These are phyloP conservation scores for Hypsizygus ulmarius DNA, from an alignment of 1,284 basidiomycete species.

Conservation along the genomic window DNA sequence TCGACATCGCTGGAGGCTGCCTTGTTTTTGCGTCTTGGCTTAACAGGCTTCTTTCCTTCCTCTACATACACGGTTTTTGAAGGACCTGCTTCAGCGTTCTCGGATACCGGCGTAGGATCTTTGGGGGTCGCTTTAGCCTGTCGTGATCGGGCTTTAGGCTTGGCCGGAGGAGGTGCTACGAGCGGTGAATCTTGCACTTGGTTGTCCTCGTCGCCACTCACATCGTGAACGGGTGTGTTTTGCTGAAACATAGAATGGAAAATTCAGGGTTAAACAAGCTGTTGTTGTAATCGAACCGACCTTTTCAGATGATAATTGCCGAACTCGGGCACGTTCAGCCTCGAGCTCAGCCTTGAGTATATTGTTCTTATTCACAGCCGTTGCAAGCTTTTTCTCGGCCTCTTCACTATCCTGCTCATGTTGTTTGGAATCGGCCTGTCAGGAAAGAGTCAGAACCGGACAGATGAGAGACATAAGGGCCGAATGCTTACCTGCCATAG, in stretches of 20 bases:
- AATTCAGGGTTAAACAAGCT: background rate
- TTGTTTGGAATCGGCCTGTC: conserved; percentile 28
- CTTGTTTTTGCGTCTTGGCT: conserved; percentile 16
- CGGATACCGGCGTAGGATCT: background rate
- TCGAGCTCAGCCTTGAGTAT: conserved; percentile 44
- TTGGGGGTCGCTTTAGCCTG: conserved; percentile 5
- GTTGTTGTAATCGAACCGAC: background rate
- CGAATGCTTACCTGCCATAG: conserved; percentile 42
- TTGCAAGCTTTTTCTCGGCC: conserved; percentile 29
- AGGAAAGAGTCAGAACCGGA: background rate
- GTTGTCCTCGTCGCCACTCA: conserved; percentile 1
- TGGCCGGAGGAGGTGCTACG: conserved; percentile 4
- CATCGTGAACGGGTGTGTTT: background rate
- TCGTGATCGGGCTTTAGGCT: conserved; percentile 9
- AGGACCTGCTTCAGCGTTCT: conserved; percentile 14
- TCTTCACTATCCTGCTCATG: conserved; percentile 30
- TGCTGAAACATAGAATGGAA: background rate
- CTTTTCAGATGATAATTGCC: conserved; percentile 17
- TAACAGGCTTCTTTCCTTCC: background rate
- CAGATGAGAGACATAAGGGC: background rate
- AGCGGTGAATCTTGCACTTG: conserved; percentile 5
- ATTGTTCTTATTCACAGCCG: conserved; percentile 39
- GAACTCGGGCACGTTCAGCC: conserved; percentile 30
- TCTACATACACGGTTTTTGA: conserved; percentile 4
- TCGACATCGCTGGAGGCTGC: conserved; percentile 13